A percentile compares a stretch with the other conserved stretches of the same genome.
phyloP scores from a whole-genome alignment of 352 stramenopile genomes.

The Globisporangium emineosum region DNA sequence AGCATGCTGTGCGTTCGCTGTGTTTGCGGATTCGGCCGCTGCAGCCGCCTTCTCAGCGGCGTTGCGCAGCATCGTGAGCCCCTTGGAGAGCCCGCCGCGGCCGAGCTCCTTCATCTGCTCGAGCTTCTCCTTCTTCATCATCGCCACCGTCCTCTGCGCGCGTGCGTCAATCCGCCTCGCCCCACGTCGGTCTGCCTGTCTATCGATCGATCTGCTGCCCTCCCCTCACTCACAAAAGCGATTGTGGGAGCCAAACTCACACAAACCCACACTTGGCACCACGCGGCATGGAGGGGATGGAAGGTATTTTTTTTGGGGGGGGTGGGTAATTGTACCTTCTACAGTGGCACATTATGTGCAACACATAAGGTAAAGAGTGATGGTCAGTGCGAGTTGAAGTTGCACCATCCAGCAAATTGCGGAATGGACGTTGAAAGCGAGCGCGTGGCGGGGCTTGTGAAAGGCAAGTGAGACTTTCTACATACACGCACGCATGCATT shows the following conservation, averaged over 20 bases:
- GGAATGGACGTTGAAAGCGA: background rate
- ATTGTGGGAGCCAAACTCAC: conserved; percentile 3
- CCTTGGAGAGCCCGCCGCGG: conserved; percentile 66
- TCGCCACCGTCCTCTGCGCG: background rate
- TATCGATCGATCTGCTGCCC: background rate
- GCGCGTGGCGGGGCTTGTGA: too few species aligned
- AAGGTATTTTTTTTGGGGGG: background rate
- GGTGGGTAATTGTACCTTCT: too few species aligned
- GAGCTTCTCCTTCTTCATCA: conserved; percentile 88
- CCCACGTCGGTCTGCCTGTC: background rate
- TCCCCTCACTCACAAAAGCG: background rate
- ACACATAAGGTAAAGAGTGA: background rate
- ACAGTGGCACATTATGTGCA: background rate
- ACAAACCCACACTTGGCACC: background rate
- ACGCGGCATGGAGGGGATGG: background rate
- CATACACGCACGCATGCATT: background rate
- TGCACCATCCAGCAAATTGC: background rate
- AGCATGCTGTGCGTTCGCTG: conserved; percentile 11
- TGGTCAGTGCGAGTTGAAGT: background rate
- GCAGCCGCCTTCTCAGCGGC: conserved; percentile 26
- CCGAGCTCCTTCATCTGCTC: conserved; percentile 88
- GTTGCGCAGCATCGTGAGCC: conserved; percentile 73
- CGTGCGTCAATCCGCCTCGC: background rate
- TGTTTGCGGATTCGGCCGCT: conserved; percentile 9
- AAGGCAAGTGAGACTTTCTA: background rate